Evolutionary conservation across 129 eudicot genomes (phyloP).

Genomic region (Escallonia rubra): DNA sequence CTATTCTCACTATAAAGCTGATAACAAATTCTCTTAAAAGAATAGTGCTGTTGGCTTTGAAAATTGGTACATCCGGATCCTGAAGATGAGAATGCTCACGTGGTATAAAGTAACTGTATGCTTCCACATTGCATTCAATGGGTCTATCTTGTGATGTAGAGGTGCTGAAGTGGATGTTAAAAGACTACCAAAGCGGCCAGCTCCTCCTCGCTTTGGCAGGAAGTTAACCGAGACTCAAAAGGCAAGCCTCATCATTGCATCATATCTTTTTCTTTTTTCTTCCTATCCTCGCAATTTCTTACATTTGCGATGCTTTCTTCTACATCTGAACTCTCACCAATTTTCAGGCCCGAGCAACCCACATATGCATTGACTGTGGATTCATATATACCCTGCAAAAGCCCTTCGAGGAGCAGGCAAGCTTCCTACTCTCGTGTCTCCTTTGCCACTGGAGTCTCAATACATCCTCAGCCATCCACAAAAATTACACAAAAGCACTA

Average conservation of each 20-base stretch:
- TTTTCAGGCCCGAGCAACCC: slow-evolving; percentile 91
- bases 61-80: no score
- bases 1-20: no score
- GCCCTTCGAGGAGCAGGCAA: slow-evolving; percentile 96
- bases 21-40: no score
- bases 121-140: background rate
- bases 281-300: background rate
- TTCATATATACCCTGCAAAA: slow-evolving; percentile 79
- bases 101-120: background rate
- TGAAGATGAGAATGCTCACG: background rate
- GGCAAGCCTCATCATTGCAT: slow-evolving; percentile 32
- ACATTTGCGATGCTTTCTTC: background rate
- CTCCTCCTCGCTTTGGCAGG: slow-evolving; percentile 93
- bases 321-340: background rate
- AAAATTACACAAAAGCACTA: background rate
- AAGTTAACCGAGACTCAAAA: slow-evolving; percentile 87
- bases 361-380: slow-evolving; percentile 97
- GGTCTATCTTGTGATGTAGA: slow-evolving; percentile 35
- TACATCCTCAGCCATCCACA: background rate
- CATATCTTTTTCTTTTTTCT: background rate
- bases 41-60: no score
- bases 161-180: slow-evolving; percentile 88
- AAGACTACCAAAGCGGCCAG: slow-evolving; percentile 86
- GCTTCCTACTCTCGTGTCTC: slow-evolving; percentile 13
- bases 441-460: background rate